Base-by-base conservation (phyloP, 2,329 filamentous ascomycete species). In the Thielaviopsis punctulata region DNA sequence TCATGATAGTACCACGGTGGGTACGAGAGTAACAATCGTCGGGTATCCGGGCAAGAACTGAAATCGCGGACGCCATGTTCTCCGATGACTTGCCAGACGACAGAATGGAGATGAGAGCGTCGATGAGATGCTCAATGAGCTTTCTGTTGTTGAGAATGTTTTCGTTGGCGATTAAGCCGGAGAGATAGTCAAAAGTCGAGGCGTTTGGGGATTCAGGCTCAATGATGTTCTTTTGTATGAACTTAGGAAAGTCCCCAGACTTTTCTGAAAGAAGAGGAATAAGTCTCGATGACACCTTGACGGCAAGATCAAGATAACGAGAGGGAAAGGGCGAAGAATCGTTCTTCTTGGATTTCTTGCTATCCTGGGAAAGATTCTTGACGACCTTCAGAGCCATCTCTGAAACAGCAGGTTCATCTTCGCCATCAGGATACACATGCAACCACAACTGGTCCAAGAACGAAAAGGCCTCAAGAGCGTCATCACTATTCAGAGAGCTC, bases 401-500 rank as follows among this genome's bases (percentile, higher is more conserved):
- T 9, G 63, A 61, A 8, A 64, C 58, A 22, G 65, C 63, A 1
- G 58, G 47, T 18, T 61, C 56, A 6, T 59, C 56, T 22, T 58
- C 55, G 2, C 62, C 64, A 55, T 70, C 65, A 0, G 66, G 68
- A 6, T 60, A 63, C 59, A 69, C 61, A 0, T 62, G 60, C 3
- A 67, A 53, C 68, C 69, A 71, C 9, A 63, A 58, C 19, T 62
- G 59, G 18, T 62, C 66, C 48, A 64, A 63, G 56, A 65, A 70
- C 39, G 65, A 66, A 54, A 70, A 65, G 1, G 67, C 68, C 46
- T 70, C 66, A 15, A 66, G 67, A 0, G 66, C 63, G 45, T 68
- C 65, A 25, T 60, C 57, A 1, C 62, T 63, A 3, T 62, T 56
- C 10, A 70, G 54, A 0, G 63, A 57, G 1, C 62, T 57, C 45